Percentiles rank a stretch among this genome's conserved stretches.
phyloP scores from a whole-genome alignment of 129 eudicot species.

The Dittrichia graveolens region DNA sequence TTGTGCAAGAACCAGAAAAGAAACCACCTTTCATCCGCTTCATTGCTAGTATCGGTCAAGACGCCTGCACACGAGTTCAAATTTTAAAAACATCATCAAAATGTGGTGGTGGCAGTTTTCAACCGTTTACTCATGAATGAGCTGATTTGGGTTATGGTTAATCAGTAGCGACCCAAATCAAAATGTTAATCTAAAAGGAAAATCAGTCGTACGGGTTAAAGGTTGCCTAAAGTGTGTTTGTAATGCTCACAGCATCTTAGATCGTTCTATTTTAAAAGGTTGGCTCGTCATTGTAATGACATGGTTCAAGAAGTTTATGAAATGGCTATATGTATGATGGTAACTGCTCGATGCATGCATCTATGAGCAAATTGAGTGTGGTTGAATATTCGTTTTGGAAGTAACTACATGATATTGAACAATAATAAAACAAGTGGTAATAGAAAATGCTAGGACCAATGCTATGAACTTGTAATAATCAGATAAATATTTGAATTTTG shows the following conservation, averaged over 20 bases:
- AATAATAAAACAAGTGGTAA: not conserved
- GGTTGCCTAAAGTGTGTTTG: not conserved
- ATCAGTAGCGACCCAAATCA: not conserved
- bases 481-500: no score
- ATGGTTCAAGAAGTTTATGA: not conserved
- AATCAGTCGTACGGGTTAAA: not conserved
- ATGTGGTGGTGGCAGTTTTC: not conserved
- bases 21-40: constrained; percentile 25
- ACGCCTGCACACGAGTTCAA: constrained; percentile 27
- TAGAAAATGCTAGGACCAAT: no score
- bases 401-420: not conserved
- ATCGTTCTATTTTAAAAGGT: not conserved
- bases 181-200: not conserved
- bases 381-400: no score
- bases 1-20: not conserved
- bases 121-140: not conserved
- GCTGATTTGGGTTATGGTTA: not conserved
- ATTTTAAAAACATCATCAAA: not conserved
- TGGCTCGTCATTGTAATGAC: not conserved
- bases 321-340: not conserved
- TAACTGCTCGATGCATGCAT: not conserved
- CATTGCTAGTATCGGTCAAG: constrained; percentile 31
- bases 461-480: no score
- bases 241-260: not conserved
- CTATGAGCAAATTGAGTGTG: not conserved